Conservation (phyloP, 176 grass and related monocot species). For the Typha latifolia region DNA sequence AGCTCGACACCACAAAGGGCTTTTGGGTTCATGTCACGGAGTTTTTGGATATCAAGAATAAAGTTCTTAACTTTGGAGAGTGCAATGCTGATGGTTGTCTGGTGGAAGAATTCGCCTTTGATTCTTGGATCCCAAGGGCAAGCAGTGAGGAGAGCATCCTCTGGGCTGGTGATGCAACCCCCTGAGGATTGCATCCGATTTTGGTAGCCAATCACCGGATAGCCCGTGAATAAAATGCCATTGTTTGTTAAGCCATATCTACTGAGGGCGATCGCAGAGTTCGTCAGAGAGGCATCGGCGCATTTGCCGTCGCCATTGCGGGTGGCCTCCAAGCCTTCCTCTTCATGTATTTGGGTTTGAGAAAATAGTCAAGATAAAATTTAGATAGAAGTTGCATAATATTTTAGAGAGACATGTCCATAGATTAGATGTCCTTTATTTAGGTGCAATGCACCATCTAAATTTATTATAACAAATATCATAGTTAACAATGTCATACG, state of each 20-base stretch:
- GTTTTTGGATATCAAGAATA: conserved; percentile 36
- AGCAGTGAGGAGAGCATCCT: conserved; percentile 46
- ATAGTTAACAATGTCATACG: no score
- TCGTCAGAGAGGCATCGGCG: conserved; percentile 15
- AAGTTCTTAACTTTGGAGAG: conserved; percentile 33
- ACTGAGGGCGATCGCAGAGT: neutral
- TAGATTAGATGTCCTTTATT: no score
- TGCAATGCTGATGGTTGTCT: conserved; percentile 53
- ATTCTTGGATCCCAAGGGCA: conserved; percentile 58
- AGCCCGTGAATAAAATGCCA: conserved; percentile 38
- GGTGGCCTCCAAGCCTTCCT: conserved; percentile 23
- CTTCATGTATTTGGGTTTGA: neutral
- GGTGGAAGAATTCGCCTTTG: conserved; percentile 39
- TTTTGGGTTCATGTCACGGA: conserved; percentile 32
- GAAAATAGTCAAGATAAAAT: no score
- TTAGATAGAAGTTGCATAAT: no score
- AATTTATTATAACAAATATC: no score
- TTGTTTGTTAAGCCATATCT: conserved; percentile 16
- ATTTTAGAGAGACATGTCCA: no score
- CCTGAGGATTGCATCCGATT: conserved; percentile 48
- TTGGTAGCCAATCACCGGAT: conserved; percentile 54
- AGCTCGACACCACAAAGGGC: conserved; percentile 61
- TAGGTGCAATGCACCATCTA: no score
- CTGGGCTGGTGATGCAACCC: conserved; percentile 23
- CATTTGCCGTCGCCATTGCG: conserved; percentile 39